Conservation (phyloP, 257 asterid species). For the Eustoma russellianum region DNA sequence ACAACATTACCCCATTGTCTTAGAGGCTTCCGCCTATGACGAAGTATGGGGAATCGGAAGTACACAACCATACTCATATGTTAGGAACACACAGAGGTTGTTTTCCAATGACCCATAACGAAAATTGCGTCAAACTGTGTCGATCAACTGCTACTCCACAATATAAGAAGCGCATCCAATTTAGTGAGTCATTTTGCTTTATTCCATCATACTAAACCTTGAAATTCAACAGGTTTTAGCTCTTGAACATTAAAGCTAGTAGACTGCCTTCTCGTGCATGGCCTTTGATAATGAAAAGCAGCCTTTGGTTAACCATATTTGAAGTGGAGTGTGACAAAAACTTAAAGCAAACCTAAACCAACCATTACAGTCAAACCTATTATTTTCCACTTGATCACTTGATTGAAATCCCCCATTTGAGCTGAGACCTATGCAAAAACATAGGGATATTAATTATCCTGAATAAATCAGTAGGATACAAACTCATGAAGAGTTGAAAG, state of each 20-base stretch:
- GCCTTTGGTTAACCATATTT: conserved; percentile 1
- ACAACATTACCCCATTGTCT: too few relatives aligned
- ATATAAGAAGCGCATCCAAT: too few relatives aligned
- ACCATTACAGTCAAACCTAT: conserved; percentile 32
- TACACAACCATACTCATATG: too few relatives aligned
- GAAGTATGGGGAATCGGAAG: too few relatives aligned
- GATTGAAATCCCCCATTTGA: conserved; percentile 24
- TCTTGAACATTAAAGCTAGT: conserved; percentile 16
- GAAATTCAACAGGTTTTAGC: conserved; percentile 3
- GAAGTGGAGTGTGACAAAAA: background rate
- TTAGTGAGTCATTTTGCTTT: too few relatives aligned
- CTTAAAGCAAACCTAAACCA: background rate
- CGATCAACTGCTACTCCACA: too few relatives aligned
- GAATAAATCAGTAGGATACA: background rate
- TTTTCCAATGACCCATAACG: too few relatives aligned
- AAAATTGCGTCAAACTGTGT: too few relatives aligned
- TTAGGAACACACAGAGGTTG: too few relatives aligned
- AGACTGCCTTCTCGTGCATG: conserved; percentile 21
- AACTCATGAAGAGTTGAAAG: background rate
- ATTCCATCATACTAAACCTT: too few relatives aligned
- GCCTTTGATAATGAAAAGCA: conserved; percentile 10
- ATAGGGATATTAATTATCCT: conserved; percentile 11
- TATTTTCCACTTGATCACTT: conserved; percentile 25
- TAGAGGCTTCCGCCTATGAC: too few relatives aligned
- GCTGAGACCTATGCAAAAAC: conserved; percentile 24